phyloP scores from a whole-genome alignment of 1,284 basidiomycete species.

The Boletellus dicymbophilus region DNA sequence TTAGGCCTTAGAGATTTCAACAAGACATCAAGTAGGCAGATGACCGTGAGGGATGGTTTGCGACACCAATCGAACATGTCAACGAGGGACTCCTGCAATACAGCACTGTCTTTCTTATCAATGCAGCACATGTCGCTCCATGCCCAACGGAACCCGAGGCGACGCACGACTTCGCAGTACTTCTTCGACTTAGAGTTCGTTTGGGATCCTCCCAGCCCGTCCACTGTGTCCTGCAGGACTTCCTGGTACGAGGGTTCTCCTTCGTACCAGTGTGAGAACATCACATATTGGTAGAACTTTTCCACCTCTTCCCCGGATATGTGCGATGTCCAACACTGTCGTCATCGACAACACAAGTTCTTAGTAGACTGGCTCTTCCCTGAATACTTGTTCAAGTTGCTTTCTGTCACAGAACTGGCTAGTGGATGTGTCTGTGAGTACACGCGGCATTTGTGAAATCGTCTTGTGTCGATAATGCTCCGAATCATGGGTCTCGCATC shows the following conservation, averaged over 20 bases:
- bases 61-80: constrained; percentile 30
- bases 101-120: constrained; percentile 16
- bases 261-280: constrained; percentile 28
- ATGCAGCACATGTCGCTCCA: constrained; percentile 30
- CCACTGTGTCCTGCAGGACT: constrained; percentile 9
- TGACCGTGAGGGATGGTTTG: constrained; percentile 22
- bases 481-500: no score
- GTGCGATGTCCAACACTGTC: neutral
- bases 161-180: constrained; percentile 18
- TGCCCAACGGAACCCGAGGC: constrained; percentile 24
- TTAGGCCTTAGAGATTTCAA: constrained; percentile 2
- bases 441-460: no score
- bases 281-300: constrained; percentile 21
- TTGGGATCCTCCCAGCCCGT: constrained; percentile 8
- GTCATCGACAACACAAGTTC: constrained; percentile 18
- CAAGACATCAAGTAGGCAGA: constrained; percentile 20
- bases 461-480: no score
- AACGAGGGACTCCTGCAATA: constrained; percentile 21
- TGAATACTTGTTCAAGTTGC: constrained; percentile 8
- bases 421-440: constrained; percentile 14
- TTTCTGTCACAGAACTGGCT: constrained; percentile 18
- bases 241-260: constrained; percentile 19
- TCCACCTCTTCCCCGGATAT: constrained; percentile 9
- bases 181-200: constrained; percentile 14
- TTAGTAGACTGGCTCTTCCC: constrained; percentile 16